Base-by-base conservation (phyloP, 176 grass and related monocot species). In the Aegilops longissima region DNA sequence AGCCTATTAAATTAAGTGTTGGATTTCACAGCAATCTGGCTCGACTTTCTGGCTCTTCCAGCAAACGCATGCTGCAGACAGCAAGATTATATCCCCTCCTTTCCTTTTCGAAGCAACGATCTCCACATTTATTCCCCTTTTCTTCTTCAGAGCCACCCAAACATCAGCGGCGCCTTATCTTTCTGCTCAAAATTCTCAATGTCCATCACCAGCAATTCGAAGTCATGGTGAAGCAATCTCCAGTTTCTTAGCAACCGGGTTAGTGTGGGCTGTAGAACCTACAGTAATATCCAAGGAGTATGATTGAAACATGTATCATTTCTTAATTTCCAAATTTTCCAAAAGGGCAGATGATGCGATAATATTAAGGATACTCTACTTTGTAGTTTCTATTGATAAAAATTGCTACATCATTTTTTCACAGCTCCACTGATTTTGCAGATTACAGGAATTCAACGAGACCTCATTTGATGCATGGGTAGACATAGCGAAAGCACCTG, bases 401-500 rank as follows among this genome's bases (percentile, higher is more conserved):
- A 34, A 58, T 61, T 61, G 11, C 5, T 83, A 39, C 17, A 20
- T 76, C 29, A 12, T 36, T 36, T 42, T 16, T 92, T 90, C 68
- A 84, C 70, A 72, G 56, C 84, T 65, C 58, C 30, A 59, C 33
- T 87, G 66, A 80, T 80, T 89, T 81, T 79, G 34, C 71, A 95
- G 93, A 59, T 79, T 25, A 12, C 62, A 70, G 13, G 39, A 78
- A 39, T 96, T 94, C 90, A 96, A 96, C 16, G 91, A 98, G 52
- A 93, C 93, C 54, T 85, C 93, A 24, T 96, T 94, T 66, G 64
- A 98, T 81, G 79, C 87, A 66, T 96, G 96, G 96, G 93, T 93
- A 76, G 35, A 79, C 75, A 30, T 38, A 64, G 92, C 90, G 9
- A 84, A 84, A 66, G 96, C 96, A 36, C 88, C 96, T 72, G 82